Conservation (phyloP, 208 protist species). For the Trypanosoma melophagium region DNA sequence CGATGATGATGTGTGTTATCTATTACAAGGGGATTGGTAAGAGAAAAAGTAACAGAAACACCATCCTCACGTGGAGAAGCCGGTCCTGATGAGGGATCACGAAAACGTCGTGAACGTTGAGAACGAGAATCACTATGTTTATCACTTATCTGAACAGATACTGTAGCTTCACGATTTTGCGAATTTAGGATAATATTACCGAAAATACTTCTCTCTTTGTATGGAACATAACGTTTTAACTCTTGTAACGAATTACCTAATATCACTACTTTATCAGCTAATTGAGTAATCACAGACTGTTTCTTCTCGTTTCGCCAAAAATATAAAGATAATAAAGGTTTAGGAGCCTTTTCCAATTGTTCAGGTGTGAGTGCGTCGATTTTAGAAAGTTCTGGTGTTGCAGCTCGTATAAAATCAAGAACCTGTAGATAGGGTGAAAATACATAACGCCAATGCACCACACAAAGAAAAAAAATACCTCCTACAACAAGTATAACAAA, state of each 20-base stretch:
- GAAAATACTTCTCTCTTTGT: background rate
- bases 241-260: conserved; percentile 13
- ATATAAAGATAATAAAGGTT: background rate
- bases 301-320: conserved; percentile 2
- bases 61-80: background rate
- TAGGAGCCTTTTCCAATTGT: background rate
- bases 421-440: conserved; percentile 2
- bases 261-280: conserved; percentile 11
- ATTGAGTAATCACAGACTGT: background rate
- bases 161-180: background rate
- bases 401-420: conserved; percentile 14
- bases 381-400: background rate
- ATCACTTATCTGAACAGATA: background rate
- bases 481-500: conserved; percentile 26
- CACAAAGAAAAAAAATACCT: conserved; percentile 5
- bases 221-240: conserved; percentile 8
- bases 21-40: background rate
- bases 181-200: background rate
- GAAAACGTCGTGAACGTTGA: background rate
- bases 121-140: background rate
- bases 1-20: background rate
- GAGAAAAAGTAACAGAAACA: background rate
- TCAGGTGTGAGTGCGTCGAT: conserved; percentile 8
- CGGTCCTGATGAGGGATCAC: background rate
- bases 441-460: conserved; percentile 19